Evolutionary conservation across 352 stramenopile genomes (phyloP).

Genomic region (Globisporangium takayamanum): DNA sequence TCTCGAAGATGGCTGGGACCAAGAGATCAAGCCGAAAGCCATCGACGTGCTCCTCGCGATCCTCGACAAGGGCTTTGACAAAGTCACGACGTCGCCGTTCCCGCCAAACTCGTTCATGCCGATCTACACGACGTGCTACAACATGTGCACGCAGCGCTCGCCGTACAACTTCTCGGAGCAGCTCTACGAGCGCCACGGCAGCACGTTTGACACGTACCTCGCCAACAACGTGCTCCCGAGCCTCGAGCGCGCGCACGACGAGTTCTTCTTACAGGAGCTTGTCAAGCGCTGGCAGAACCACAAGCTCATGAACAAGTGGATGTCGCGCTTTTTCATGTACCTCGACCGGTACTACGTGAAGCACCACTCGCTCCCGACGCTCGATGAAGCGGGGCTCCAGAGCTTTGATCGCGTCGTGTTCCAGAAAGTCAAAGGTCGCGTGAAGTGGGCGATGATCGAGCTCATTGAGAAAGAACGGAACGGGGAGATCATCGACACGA

Average conservation of each 20-base stretch:
- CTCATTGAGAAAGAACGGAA: constrained; percentile 98
- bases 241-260: constrained; percentile 85
- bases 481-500: constrained; percentile 96
- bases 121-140: constrained; percentile 94
- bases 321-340: constrained; percentile 99
- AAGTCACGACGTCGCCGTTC: constrained; percentile 75
- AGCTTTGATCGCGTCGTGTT: constrained; percentile 83
- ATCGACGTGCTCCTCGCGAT: constrained; percentile 86
- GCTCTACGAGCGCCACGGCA: constrained; percentile 96
- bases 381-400: constrained; percentile 89
- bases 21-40: constrained; percentile 86
- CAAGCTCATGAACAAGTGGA: constrained; percentile 99
- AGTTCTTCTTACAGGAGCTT: constrained; percentile 96
- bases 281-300: constrained; percentile 97
- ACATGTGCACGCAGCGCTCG: constrained; percentile 99
- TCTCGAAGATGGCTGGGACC: constrained; percentile 82
- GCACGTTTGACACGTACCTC: constrained; percentile 86
- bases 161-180: constrained; percentile 99
- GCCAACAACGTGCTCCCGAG: constrained; percentile 87
- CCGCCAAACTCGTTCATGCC: constrained; percentile 83
- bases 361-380: constrained; percentile 95
- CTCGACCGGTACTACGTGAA: constrained; percentile 97
- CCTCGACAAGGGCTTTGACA: constrained; percentile 82
- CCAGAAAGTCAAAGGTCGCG: constrained; percentile 75
- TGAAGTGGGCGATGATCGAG: constrained; percentile 90